phyloP scores from a whole-genome alignment of 129 eudicot genomes.

The Centaurea solstitialis region DNA sequence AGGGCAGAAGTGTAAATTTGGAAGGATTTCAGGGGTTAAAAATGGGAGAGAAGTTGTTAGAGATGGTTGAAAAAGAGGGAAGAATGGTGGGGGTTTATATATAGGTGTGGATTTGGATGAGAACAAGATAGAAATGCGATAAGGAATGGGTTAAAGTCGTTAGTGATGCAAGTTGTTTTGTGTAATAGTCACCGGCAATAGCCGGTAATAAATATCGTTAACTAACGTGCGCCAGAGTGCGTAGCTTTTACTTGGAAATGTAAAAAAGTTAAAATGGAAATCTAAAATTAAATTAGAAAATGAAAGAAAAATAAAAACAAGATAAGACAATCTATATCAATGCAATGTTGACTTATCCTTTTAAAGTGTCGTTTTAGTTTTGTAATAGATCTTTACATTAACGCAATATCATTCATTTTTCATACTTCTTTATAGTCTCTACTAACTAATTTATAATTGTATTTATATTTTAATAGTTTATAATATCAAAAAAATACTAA shows the following conservation, averaged over 20 bases:
- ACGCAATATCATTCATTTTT: no score
- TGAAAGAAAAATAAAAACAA: no score
- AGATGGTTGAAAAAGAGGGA: background rate
- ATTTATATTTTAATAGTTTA: no score
- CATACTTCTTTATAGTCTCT: no score
- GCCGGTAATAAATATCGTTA: background rate
- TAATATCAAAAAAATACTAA: no score
- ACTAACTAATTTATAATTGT: no score
- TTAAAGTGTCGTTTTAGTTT: no score
- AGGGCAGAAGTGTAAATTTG: constrained; percentile 15
- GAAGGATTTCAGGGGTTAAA: background rate
- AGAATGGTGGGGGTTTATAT: constrained; percentile 5
- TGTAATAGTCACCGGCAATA: constrained; percentile 7
- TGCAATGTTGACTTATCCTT: no score
- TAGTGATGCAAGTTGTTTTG: constrained; percentile 12
- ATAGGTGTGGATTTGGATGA: constrained; percentile 14
- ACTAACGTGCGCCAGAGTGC: background rate
- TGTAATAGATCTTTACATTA: no score
- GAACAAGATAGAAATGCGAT: background rate
- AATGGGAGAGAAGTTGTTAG: background rate
- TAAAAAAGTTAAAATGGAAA: background rate
- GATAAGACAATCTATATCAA: no score
- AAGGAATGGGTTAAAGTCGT: background rate
- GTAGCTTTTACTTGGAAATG: background rate
- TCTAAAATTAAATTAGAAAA: no score